phyloP scores from a whole-genome alignment of 257 asterid genomes.

The Leptodermis oblonga region DNA sequence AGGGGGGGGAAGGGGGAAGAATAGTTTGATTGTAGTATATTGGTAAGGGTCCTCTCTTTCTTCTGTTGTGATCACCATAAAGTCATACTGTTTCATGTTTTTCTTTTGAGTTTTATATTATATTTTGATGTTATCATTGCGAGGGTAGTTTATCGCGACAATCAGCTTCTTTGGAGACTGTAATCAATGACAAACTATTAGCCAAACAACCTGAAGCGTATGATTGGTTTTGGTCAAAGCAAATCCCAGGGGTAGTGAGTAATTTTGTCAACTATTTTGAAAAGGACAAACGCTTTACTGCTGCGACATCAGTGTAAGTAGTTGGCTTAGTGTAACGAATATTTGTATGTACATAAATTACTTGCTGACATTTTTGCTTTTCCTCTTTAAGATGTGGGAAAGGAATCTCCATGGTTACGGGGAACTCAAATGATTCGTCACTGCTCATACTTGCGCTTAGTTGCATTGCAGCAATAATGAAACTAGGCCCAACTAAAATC shows the following conservation, averaged over 20 bases:
- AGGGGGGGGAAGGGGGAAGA: too few species aligned
- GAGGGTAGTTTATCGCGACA: constrained; percentile 63
- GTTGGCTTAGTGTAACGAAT: constrained; percentile 16
- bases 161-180: constrained; percentile 79
- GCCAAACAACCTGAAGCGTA: constrained; percentile 67
- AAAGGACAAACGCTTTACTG: constrained; percentile 53
- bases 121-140: constrained; percentile 24
- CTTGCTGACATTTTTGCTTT: not conserved
- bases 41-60: not conserved
- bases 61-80: not conserved
- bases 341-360: not conserved
- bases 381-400: constrained; percentile 48
- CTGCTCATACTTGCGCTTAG: constrained; percentile 85
- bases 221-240: constrained; percentile 93
- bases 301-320: constrained; percentile 69
- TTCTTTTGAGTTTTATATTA: not conserved
- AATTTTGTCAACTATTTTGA: constrained; percentile 73
- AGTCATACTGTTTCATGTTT: constrained; percentile 4
- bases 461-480: constrained; percentile 82
- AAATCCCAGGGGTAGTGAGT: constrained; percentile 63
- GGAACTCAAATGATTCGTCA: constrained; percentile 63
- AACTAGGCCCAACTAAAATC: constrained; percentile 91
- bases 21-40: not conserved
- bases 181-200: constrained; percentile 64
- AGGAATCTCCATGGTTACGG: constrained; percentile 44